These are phyloP conservation scores for Achaetomium macrosporum DNA, from an alignment of 2,329 filamentous ascomycete genomes.

Conservation along the genomic window DNA sequence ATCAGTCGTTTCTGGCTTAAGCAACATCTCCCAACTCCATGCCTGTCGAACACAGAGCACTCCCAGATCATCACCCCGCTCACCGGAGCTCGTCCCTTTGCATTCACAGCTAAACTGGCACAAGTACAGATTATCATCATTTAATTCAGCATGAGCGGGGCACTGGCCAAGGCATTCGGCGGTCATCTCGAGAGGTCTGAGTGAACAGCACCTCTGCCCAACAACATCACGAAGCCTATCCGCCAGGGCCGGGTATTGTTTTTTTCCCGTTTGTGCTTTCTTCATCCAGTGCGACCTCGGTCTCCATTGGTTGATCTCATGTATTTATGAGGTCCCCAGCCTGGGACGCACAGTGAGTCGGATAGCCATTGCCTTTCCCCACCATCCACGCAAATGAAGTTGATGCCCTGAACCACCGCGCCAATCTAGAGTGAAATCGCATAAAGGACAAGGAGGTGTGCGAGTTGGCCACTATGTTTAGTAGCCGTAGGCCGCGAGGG, in stretches of 20 bases:
- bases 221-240: conserved; percentile 20
- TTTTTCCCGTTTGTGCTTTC: conserved; percentile 19
- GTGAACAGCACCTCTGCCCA: conserved; percentile 18
- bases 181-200: conserved; percentile 15
- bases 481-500: conserved; percentile 88
- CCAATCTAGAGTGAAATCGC: conserved; percentile 49
- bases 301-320: conserved; percentile 30
- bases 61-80: neutral
- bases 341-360: conserved; percentile 27
- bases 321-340: conserved; percentile 27
- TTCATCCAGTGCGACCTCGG: conserved; percentile 27
- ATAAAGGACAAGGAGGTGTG: conserved; percentile 43
- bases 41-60: neutral
- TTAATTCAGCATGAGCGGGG: conserved; percentile 22
- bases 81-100: conserved; percentile 4
- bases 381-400: conserved; percentile 45
- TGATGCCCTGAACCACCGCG: conserved; percentile 45
- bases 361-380: conserved; percentile 29
- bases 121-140: conserved; percentile 19
- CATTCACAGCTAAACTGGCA: conserved; percentile 17
- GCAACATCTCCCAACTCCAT: no score
- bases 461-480: conserved; percentile 44
- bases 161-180: conserved; percentile 15
- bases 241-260: conserved; percentile 25
- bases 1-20: no score